phyloP scores from a whole-genome alignment of 495 filamentous ascomycete species.

The Aspergillus conjunctus region DNA sequence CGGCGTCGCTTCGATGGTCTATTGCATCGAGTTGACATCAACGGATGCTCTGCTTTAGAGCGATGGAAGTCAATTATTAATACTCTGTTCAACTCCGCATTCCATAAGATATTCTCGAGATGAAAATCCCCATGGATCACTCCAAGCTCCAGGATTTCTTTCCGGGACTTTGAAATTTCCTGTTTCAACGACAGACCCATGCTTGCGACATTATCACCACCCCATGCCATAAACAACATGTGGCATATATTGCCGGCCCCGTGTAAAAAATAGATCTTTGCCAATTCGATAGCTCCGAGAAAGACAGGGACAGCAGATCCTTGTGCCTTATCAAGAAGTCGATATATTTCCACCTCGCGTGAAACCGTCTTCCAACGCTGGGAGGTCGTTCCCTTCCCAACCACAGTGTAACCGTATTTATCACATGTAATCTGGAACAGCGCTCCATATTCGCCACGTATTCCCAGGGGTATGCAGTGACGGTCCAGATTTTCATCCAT shows the following conservation, averaged over 20 bases:
- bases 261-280: conserved; percentile 38
- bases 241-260: conserved; percentile 42
- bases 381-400: conserved; percentile 45
- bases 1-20: background rate
- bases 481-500: conserved; percentile 29
- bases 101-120: conserved; percentile 11
- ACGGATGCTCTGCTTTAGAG: background rate
- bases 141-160: conserved; percentile 17
- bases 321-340: conserved; percentile 37
- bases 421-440: conserved; percentile 46
- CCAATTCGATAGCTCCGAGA: conserved; percentile 46
- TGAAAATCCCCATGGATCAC: conserved; percentile 19
- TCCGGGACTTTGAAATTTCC: conserved; percentile 22
- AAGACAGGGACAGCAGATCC: conserved; percentile 45
- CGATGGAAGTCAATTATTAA: conserved; percentile 17
- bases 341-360: conserved; percentile 46
- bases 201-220: conserved; percentile 24
- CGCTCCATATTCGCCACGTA: conserved; percentile 32
- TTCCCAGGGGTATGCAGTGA: conserved; percentile 28
- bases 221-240: conserved; percentile 53
- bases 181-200: background rate
- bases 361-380: conserved; percentile 36
- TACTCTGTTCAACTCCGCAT: conserved; percentile 1
- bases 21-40: no score
- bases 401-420: conserved; percentile 50